These are phyloP conservation scores for Selaginella tamariscina DNA, from an alignment of 75 land plant genomes.

Conservation along the genomic window DNA sequence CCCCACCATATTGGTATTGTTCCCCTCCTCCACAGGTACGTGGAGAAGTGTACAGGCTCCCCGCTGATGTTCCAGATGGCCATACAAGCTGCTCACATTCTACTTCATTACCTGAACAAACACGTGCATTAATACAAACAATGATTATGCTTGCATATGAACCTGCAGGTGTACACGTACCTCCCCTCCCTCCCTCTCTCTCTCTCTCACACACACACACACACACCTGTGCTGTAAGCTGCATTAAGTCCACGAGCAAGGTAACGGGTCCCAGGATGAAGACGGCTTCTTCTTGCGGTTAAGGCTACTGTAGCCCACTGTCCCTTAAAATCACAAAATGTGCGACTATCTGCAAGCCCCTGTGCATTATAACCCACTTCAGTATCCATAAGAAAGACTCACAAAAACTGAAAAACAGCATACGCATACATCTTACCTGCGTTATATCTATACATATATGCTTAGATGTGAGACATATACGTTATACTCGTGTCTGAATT, in stretches of 20 bases:
- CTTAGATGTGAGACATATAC: too few species aligned
- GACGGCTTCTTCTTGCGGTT: constrained; percentile 78
- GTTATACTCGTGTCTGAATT: too few species aligned
- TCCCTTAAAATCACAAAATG: constrained; percentile 55
- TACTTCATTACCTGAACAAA: constrained; percentile 81
- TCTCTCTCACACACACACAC: neutral
- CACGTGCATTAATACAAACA: neutral
- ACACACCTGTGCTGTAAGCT: constrained; percentile 78
- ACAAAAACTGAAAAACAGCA: too few species aligned
- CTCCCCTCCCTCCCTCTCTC: too few species aligned
- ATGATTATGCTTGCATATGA: too few species aligned
- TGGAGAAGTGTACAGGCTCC: constrained; percentile 55
- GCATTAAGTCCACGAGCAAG: constrained; percentile 92
- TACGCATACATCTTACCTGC: too few species aligned
- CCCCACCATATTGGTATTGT: constrained; percentile 99
- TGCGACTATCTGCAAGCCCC: constrained; percentile 88
- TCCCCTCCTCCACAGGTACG: constrained; percentile 90
- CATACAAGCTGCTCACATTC: constrained; percentile 98
- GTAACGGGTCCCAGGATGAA: constrained; percentile 99
- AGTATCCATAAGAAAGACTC: neutral
- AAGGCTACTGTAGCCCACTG: constrained; percentile 58
- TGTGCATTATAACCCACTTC: constrained; percentile 16
- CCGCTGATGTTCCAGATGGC: constrained; percentile 32
- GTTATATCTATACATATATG: too few species aligned
- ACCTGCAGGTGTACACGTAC: too few species aligned